These are phyloP conservation scores for Diatrype stigma DNA, from an alignment of 2,329 filamentous ascomycete genomes.

Conservation along the genomic window DNA sequence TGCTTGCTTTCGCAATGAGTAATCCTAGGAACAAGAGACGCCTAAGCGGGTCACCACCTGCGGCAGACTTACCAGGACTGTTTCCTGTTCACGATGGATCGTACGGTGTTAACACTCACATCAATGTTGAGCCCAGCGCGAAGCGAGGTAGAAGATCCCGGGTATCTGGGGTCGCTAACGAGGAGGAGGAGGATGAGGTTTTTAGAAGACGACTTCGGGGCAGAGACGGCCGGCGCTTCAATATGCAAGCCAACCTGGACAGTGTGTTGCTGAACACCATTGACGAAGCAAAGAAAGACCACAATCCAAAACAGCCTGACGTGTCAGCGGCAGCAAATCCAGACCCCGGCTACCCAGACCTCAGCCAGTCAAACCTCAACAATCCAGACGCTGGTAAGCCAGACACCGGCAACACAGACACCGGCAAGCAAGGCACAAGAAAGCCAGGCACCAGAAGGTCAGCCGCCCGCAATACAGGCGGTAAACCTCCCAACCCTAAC, in stretches of 20 bases:
- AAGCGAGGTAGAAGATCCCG: constrained; percentile 14
- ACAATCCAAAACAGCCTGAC: not conserved
- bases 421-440: not conserved
- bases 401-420: not conserved
- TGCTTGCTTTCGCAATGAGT: not conserved
- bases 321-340: too few species aligned
- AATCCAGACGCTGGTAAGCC: too few species aligned
- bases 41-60: constrained; percentile 7
- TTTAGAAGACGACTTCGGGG: constrained; percentile 8
- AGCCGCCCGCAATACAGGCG: too few species aligned
- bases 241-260: constrained; percentile 17
- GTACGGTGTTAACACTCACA: constrained; percentile 26
- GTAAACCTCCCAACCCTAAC: too few species aligned
- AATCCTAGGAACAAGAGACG: not conserved
- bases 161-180: constrained; percentile 8
- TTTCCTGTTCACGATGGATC: constrained; percentile 26
- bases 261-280: constrained; percentile 8
- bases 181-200: constrained; percentile 17
- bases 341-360: too few species aligned
- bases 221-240: constrained; percentile 6
- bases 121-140: constrained; percentile 13
- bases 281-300: constrained; percentile 12
- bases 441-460: not conserved
- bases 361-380: too few species aligned
- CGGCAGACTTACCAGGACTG: constrained; percentile 19